Base-by-base conservation (phyloP, 352 stramenopile species). In the Phytophthora crassamura region DNA sequence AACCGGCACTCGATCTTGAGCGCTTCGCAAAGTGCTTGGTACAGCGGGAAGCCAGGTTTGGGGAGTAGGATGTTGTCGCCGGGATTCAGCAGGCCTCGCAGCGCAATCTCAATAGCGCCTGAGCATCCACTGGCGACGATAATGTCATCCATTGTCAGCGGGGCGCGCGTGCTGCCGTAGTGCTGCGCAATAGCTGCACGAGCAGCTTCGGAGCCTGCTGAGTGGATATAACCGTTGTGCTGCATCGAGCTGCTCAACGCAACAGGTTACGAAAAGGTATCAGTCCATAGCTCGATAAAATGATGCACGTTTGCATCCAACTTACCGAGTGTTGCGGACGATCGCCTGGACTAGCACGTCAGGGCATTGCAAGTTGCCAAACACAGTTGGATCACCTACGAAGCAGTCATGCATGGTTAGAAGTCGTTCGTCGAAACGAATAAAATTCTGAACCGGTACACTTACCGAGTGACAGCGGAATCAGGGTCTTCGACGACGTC, bases 101-200 rank as follows among this genome's bases (percentile, higher is more conserved):
- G 70, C 7, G 88, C 90, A 57, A 99, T 89, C 49, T 99, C 95
- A 30, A 99, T 82, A 4, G 95, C 95, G 30, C 95, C 95, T 0
- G 92, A 98, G 62, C 92, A 98, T 8, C 97, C 96, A 60, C 86
- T 98, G 5, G 89, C 75, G 48, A 99, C 93, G 61, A 99, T 90
- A 32, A 99, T 88, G 64, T 99, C 89, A 39, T 98, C 91, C 54
- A 91, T 89, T 40, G 87, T 92, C 53, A 97, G 69, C 3, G 76
- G 79, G 6, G 80, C 72, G 3, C 59, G 71, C 5, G 60, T 55
- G 14, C 67, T 89, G 11, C 82, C 89, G 66, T 95, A 96, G 42
- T 89, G 72, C 40, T 78, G 75, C 0, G 96, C 96, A 63, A 99
- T 97, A 6, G 95, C 93, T 38, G 81, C 72, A 33, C 95, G 84